Base-by-base conservation (phyloP, 192 early-diverging fungal genomes). In the Linderina pennispora region DNA sequence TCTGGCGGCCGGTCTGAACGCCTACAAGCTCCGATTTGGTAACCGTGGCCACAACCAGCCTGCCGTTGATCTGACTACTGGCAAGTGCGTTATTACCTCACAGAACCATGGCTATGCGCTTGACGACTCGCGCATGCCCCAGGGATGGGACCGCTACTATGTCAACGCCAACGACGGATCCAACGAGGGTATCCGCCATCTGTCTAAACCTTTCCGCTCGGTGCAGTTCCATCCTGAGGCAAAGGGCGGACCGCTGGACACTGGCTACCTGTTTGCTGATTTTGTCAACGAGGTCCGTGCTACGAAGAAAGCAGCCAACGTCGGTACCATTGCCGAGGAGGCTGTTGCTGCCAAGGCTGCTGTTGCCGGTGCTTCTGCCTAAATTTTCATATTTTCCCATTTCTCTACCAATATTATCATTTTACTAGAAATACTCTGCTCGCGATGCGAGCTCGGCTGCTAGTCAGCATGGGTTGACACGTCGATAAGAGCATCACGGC, bases 31-130 rank as follows among this genome's bases (percentile, higher is more conserved):
- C 20, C 85, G 81, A 38, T 97, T 84, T 45, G 93, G 93, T 34
- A 97, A 97, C 80, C 90, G 93, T 51, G 93, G 91, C 37, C 93
- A 97, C 73, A 97, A 97, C 76, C 90, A 92, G 72, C 93, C 93
- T 22, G 86, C 86, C 28, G 61, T 92, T 41, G 78, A 92, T 51
- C 75, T 91, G 50, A 77, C 79, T 40, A 77, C 62, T 25, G 81
- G 84, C 35, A 78, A 77, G 47, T 94, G 93, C 68, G 80, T 85
- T 17, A 97, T 97, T 55, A 97, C 93, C 2, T 91, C 89, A 11
- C 93, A 97, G 77, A 97, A 97, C 69, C 93, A 97, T 65, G 93
- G 93, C 23, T 90, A 87, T 45, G 84, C 84, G 4, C 55, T 92
- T 21, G 75, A 90, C 26, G 90, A 90, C 65, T 62, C 69, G 32